A percentile compares a stretch with the other conserved stretches of the same genome.
Conservation (phyloP, 345 rosid genomes). For the Erodium maritimum region DNA sequence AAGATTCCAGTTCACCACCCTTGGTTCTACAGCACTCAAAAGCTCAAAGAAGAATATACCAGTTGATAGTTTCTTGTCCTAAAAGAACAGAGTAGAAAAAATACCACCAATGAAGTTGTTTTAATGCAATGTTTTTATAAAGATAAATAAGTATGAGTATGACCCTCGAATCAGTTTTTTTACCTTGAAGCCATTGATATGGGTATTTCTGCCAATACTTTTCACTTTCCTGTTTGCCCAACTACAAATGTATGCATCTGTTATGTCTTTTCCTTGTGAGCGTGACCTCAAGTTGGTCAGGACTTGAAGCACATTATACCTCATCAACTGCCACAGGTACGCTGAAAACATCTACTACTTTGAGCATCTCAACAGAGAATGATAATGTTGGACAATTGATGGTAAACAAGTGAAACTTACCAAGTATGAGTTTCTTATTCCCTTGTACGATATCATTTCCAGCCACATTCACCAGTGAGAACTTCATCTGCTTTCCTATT, state of each 20-base stretch:
- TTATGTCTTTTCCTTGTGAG: slow-evolving; percentile 65
- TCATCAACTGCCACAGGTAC: slow-evolving; percentile 89
- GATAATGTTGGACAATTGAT: not conserved
- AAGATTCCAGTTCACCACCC: slow-evolving; percentile 94
- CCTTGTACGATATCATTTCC: slow-evolving; percentile 94
- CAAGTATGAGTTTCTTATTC: slow-evolving; percentile 89
- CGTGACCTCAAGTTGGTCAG: slow-evolving; percentile 68
- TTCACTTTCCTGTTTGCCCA: slow-evolving; percentile 73
- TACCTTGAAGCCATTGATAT: slow-evolving; percentile 74
- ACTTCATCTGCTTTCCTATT: slow-evolving; percentile 64
- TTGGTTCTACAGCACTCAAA: slow-evolving; percentile 77
- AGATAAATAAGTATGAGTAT: not conserved
- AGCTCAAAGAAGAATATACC: slow-evolving; percentile 89
- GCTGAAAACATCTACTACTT: slow-evolving; percentile 32
- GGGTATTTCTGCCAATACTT: slow-evolving; percentile 47
- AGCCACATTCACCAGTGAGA: slow-evolving; percentile 76
- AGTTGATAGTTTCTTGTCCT: slow-evolving; percentile 72
- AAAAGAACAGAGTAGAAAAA: slow-evolving; percentile 1
- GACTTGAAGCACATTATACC: slow-evolving; percentile 81
- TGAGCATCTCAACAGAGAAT: not conserved
- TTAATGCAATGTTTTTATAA: not conserved
- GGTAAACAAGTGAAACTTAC: slow-evolving; percentile 23
- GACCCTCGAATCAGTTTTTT: slow-evolving; percentile 4
- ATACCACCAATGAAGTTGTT: not conserved
- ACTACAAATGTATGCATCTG: slow-evolving; percentile 59